A percentile compares a stretch with the other conserved stretches of the same genome.
Evolutionary conservation across 257 asterid genomes (phyloP).

Genomic region (Paulownia fortunei): DNA sequence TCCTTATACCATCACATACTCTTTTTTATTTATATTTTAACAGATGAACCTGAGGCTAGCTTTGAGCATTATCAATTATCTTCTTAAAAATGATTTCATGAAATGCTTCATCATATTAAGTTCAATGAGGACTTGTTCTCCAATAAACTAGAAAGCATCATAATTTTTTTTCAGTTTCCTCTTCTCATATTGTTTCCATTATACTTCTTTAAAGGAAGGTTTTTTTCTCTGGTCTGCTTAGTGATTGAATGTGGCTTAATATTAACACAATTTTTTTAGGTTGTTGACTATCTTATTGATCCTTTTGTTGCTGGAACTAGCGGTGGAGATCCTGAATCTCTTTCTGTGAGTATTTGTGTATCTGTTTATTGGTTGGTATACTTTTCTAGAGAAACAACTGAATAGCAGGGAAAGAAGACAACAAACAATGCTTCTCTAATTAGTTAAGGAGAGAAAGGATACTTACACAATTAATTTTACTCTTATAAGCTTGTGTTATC

Average conservation of each 20-base stretch:
- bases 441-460: constrained; percentile 8
- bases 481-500: constrained; percentile 7
- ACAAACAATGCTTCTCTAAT: not conserved
- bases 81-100: not conserved
- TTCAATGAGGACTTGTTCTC: constrained; percentile 17
- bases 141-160: constrained; percentile 19
- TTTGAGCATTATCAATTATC: constrained; percentile 9
- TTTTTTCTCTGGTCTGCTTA: not conserved
- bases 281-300: constrained; percentile 89
- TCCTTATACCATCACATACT: constrained; percentile 21
- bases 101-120: constrained; percentile 11
- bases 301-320: constrained; percentile 97
- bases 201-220: constrained; percentile 3
- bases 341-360: constrained; percentile 69
- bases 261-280: constrained; percentile 48
- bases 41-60: constrained; percentile 21
- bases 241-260: constrained; percentile 25
- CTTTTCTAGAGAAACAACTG: constrained; percentile 9
- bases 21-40: constrained; percentile 14
- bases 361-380: constrained; percentile 20
- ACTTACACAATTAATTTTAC: not conserved
- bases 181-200: constrained; percentile 4
- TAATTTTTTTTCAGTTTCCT: not conserved
- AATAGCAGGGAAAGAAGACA: constrained; percentile 12
- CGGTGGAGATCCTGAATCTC: constrained; percentile 90